Evolutionary conservation across 208 protist genomes (phyloP).

Genomic region (Trypanosoma vivax): DNA sequence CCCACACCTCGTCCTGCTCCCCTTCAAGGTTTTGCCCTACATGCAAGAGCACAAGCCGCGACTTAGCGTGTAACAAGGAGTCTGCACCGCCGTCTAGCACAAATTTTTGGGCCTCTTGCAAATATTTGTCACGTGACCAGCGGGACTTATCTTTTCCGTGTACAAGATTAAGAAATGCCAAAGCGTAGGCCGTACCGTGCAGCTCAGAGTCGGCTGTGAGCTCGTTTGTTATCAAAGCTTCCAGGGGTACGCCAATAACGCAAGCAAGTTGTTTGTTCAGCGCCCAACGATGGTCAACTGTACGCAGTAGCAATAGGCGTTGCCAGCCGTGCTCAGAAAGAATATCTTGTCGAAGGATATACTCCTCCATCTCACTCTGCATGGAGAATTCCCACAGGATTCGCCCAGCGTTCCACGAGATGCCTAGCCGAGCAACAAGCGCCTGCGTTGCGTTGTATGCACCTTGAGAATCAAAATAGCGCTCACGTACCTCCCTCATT

Average conservation of each 20-base stretch:
- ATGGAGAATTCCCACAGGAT: constrained; percentile 73
- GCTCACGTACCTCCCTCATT: constrained; percentile 55
- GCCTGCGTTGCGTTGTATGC: constrained; percentile 39
- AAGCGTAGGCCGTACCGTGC: constrained; percentile 74
- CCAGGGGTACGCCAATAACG: constrained; percentile 60
- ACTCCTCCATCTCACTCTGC: constrained; percentile 40
- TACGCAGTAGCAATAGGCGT: constrained; percentile 78
- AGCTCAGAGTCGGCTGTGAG: constrained; percentile 56
- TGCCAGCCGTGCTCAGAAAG: constrained; percentile 81
- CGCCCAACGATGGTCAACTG: constrained; percentile 69
- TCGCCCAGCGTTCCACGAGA: constrained; percentile 46
- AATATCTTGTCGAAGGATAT: constrained; percentile 57
- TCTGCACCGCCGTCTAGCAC: constrained; percentile 35
- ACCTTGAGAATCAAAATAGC: constrained; percentile 53
- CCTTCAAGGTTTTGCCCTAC: constrained; percentile 25
- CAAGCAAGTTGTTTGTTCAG: constrained; percentile 66
- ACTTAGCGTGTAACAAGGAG: constrained; percentile 41
- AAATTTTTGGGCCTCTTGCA: constrained; percentile 43
- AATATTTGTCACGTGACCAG: constrained; percentile 58
- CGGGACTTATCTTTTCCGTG: constrained; percentile 61
- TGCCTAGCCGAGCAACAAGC: constrained; percentile 38
- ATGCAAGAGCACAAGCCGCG: constrained; percentile 49
- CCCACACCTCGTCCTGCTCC: constrained; percentile 34
- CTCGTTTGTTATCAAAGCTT: constrained; percentile 35
- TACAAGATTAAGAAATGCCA: constrained; percentile 72